Evolutionary conservation across 345 rosid genomes (phyloP).

Genomic region (Linum trigynum): DNA sequence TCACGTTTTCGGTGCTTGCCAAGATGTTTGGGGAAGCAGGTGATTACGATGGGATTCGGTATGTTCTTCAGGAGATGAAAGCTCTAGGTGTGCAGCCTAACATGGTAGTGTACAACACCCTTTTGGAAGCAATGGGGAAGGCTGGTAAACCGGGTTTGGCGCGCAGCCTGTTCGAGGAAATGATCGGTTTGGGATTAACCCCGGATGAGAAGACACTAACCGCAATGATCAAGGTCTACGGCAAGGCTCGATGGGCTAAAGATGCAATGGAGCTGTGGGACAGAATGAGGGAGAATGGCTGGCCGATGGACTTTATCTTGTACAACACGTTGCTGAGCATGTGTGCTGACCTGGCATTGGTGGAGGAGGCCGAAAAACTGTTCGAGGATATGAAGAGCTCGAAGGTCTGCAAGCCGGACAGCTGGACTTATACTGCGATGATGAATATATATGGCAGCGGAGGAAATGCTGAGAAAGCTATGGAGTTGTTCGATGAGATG

Average conservation of each 20-base stretch:
- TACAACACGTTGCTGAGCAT: conserved; percentile 78
- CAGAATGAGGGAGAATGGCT: conserved; percentile 49
- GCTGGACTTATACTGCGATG: conserved; percentile 86
- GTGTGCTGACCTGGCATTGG: conserved; percentile 87
- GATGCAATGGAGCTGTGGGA: conserved; percentile 78
- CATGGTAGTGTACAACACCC: conserved; percentile 68
- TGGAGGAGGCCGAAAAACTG: conserved; percentile 71
- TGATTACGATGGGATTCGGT: conserved; percentile 88
- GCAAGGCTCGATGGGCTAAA: conserved; percentile 84
- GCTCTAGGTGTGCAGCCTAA: conserved; percentile 69
- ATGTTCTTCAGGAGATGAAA: conserved; percentile 79
- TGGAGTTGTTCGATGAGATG: conserved; percentile 63
- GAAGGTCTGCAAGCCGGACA: conserved; percentile 48
- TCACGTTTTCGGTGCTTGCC: conserved; percentile 70
- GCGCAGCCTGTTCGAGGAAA: conserved; percentile 64
- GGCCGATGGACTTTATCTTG: conserved; percentile 83
- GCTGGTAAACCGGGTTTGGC: conserved; percentile 90
- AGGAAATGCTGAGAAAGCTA: conserved; percentile 61
- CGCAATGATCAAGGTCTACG: conserved; percentile 71
- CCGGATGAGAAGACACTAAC: conserved; percentile 79
- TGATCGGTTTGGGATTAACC: conserved; percentile 57
- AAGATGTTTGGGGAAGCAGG: conserved; percentile 91
- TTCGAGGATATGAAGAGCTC: conserved; percentile 75
- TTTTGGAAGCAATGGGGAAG: conserved; percentile 84
- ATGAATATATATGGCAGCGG: conserved; percentile 71